Evolutionary conservation across 2,329 filamentous ascomycete species (phyloP), one percentile per base, ranked within the genome.

Genomic region (Pezicula neosporulosa): DNA sequence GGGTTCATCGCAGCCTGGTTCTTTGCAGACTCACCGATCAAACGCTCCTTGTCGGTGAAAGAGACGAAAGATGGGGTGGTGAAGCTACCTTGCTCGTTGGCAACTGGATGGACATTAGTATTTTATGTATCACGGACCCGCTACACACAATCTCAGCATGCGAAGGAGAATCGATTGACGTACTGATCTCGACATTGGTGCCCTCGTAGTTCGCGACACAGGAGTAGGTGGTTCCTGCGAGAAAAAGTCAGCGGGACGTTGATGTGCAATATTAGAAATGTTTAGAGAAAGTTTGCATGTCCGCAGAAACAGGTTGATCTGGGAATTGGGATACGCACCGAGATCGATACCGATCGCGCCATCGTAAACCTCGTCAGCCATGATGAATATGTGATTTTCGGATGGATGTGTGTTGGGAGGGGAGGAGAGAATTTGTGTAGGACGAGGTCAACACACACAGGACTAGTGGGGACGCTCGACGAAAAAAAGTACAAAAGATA

Each of bases 1-100:
- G 94, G 94, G 89, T 99, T 99, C 90, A 97, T 96, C 70, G 94
- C 93, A 71, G 93, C 94, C 86, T 97, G 92, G 83, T 99, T 99
- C 89, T 97, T 99, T 71, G 94, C 94, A 56, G 94, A 93, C 84
- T 97, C 94, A 82, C 94, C 94, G 71, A 97, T 97, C 78, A 99
- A 81, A 77, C 94, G 92, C 84, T 99, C 94, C 81, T 96, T 90
- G 69, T 93, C 87, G 72, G 91, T 97, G 86, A 99, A 99, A 67
- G 90, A 96, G 72, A 99, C 94, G 82, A 97, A 99, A 52, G 94
- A 97, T 64, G 94, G 94, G 60, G 94, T 97, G 71, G 94, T 97
- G 80, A 96, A 96, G 79, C 85, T 92, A 83, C 93, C 93, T 86
- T 97, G 93, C 85, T 97, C 93, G 80, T 97, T 97, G 87, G 93